A percentile compares a stretch with the other conserved stretches of the same genome.
Evolutionary conservation across 208 protist species (phyloP).

Genomic region (Trypanosoma vivax): DNA sequence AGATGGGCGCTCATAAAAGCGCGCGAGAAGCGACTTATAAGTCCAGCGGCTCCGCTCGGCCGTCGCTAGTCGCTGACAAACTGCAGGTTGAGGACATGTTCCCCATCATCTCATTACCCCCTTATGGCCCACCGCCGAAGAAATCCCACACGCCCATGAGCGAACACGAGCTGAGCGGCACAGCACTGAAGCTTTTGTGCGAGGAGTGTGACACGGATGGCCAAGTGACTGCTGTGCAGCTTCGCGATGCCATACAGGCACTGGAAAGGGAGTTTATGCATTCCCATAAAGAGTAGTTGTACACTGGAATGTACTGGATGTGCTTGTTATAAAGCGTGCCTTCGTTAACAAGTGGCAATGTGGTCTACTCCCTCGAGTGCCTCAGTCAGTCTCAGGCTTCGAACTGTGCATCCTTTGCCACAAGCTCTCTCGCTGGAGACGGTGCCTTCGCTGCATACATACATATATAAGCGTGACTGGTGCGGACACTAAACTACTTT

Average conservation of each 20-base stretch:
- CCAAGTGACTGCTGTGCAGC: slow-evolving; percentile 30
- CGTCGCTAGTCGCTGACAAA: too few species aligned
- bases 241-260: slow-evolving; percentile 30
- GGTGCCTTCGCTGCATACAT: too few species aligned
- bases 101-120: background rate
- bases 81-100: background rate
- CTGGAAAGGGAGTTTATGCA: slow-evolving; percentile 33
- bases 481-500: too few species aligned
- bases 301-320: background rate
- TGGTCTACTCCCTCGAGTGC: too few species aligned
- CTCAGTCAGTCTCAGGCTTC: too few species aligned
- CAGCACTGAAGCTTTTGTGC: slow-evolving; percentile 48
- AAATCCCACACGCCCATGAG: slow-evolving; percentile 4
- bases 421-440: too few species aligned
- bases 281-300: background rate
- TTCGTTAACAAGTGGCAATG: too few species aligned
- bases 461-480: too few species aligned
- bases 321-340: background rate
- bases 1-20: too few species aligned
- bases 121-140: background rate
- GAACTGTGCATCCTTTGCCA: too few species aligned
- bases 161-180: slow-evolving; percentile 25
- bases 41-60: too few species aligned
- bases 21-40: too few species aligned
- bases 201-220: slow-evolving; percentile 25